Evolutionary conservation across 805 yeast species (phyloP).

Genomic region (Vanderwaltozyma yarrowii): DNA sequence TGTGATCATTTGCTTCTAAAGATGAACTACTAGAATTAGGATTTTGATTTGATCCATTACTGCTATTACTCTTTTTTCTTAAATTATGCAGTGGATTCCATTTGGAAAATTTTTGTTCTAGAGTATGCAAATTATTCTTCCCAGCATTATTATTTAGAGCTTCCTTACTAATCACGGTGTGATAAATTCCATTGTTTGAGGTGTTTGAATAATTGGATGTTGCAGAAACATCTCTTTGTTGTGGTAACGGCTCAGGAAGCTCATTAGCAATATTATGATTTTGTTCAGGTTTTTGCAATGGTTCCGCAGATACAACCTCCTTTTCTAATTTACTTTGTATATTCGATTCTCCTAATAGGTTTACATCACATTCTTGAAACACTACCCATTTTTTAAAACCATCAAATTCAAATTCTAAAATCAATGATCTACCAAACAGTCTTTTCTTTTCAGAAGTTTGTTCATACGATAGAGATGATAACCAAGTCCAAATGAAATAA

Average conservation of each 20-base stretch:
- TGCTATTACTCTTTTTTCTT: constrained; percentile 18
- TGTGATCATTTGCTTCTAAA: neutral
- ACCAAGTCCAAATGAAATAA: constrained; percentile 88
- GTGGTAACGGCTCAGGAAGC: too few relatives aligned
- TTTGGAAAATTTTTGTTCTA: constrained; percentile 22
- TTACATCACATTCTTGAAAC: constrained; percentile 53
- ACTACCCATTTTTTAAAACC: constrained; percentile 73
- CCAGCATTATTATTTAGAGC: constrained; percentile 8
- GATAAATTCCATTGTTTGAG: constrained; percentile 10
- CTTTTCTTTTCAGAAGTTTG: constrained; percentile 54
- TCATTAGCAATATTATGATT: too few relatives aligned
- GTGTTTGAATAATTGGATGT: neutral
- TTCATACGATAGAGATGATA: constrained; percentile 65
- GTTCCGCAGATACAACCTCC: too few relatives aligned
- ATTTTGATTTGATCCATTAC: constrained; percentile 2
- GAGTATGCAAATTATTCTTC: constrained; percentile 11
- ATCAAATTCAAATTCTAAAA: constrained; percentile 69
- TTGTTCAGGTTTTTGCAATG: too few relatives aligned
- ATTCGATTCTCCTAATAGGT: constrained; percentile 3
- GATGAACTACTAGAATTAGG: neutral
- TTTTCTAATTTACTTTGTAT: neutral
- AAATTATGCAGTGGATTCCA: constrained; percentile 24
- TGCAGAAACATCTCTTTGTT: constrained; percentile 7
- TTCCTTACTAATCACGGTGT: constrained; percentile 19
- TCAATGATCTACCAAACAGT: constrained; percentile 71